These are phyloP conservation scores for Collybia sordida DNA, from an alignment of 768 basidiomycete species.

Conservation along the genomic window DNA sequence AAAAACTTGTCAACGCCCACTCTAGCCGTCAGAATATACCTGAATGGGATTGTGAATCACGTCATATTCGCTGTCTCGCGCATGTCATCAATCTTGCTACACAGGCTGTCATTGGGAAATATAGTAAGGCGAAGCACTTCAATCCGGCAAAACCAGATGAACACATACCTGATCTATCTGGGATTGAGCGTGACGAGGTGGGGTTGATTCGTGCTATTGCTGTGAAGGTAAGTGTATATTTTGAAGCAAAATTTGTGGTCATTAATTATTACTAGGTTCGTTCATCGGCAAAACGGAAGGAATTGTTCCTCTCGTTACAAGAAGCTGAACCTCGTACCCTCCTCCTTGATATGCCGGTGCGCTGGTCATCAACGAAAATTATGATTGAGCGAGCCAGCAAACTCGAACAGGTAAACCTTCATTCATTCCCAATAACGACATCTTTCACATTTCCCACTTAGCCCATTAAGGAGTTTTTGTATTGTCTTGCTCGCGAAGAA, in stretches of 20 bases:
- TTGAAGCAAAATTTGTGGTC: neutral
- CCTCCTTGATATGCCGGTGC: neutral
- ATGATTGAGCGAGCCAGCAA: neutral
- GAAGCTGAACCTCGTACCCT: neutral
- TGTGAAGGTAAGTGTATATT: neutral
- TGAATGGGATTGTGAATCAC: neutral
- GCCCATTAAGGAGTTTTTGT: too few relatives aligned
- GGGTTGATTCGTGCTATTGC: constrained; percentile 4
- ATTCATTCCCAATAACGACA: too few relatives aligned
- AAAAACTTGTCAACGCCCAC: neutral
- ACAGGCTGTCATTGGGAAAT: constrained; percentile 22
- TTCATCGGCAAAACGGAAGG: neutral
- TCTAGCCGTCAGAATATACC: neutral
- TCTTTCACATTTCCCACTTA: too few relatives aligned
- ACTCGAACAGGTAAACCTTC: too few relatives aligned
- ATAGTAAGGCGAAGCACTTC: constrained; percentile 23
- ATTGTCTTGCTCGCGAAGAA: too few relatives aligned
- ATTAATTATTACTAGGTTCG: neutral
- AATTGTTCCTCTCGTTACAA: neutral
- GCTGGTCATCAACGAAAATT: neutral
- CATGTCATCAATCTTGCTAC: constrained; percentile 34
- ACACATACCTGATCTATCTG: constrained; percentile 9
- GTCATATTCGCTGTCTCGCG: constrained; percentile 18
- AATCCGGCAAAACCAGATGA: constrained; percentile 19
- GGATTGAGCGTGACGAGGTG: constrained; percentile 18